A percentile compares a stretch with the other conserved stretches of the same genome.
Evolutionary conservation across 2,329 filamentous ascomycete species (phyloP).

Genomic region (Ophiocordyceps australis): DNA sequence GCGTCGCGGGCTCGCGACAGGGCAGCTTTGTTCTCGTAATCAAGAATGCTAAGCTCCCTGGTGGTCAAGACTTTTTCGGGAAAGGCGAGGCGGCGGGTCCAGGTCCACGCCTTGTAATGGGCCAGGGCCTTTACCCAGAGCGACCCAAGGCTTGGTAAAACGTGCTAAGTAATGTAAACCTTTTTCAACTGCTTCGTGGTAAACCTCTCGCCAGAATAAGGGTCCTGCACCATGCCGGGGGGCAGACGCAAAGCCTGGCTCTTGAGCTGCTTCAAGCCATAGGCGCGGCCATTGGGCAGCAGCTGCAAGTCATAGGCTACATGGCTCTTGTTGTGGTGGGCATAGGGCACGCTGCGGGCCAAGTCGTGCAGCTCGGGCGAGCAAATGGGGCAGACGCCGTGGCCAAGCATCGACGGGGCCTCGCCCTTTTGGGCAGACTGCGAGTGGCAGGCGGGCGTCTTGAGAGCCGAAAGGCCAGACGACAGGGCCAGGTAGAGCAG

Average conservation of each 20-base stretch:
- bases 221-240: constrained; percentile 53
- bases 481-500: constrained; percentile 82
- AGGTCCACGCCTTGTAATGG: background rate
- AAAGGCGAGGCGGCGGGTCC: background rate
- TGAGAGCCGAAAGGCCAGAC: constrained; percentile 82
- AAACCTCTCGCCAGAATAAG: constrained; percentile 55
- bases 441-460: constrained; percentile 85
- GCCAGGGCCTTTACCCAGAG: no score
- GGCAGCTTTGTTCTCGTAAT: no score
- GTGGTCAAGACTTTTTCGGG: no score
- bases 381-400: constrained; percentile 85
- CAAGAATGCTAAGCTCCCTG: no score
- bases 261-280: constrained; percentile 56
- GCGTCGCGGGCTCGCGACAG: no score
- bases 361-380: constrained; percentile 88
- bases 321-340: constrained; percentile 84
- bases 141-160: no score
- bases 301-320: constrained; percentile 78
- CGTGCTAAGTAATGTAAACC: constrained; percentile 79
- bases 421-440: constrained; percentile 23
- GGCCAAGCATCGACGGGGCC: constrained; percentile 30
- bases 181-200: constrained; percentile 50
- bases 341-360: constrained; percentile 77
- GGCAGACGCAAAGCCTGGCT: constrained; percentile 63
- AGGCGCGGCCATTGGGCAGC: constrained; percentile 73